phyloP scores from a whole-genome alignment of 768 basidiomycete genomes.

The Rhizopogon vesiculosus region DNA sequence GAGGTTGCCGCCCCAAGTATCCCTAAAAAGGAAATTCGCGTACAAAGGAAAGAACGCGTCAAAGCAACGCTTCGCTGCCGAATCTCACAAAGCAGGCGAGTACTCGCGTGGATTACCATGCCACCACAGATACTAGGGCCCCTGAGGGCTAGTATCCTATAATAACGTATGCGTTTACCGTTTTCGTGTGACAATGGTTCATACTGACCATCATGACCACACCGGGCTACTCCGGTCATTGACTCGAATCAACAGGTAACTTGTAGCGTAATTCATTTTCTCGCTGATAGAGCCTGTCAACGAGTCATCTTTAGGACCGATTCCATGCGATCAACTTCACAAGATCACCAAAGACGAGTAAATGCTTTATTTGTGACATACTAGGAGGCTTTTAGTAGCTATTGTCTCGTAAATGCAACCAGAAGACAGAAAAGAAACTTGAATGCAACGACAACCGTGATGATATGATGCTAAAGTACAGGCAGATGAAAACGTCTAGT shows the following conservation, averaged over 20 bases:
- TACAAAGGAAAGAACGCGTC: not conserved
- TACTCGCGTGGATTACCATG: too few species aligned
- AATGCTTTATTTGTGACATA: constrained; percentile 10
- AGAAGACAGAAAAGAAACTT: constrained; percentile 15
- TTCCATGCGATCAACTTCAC: too few species aligned
- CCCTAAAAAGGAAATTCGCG: constrained; percentile 19
- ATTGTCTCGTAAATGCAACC: constrained; percentile 22
- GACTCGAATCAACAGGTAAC: too few species aligned
- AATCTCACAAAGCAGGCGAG: not conserved
- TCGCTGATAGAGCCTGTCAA: too few species aligned
- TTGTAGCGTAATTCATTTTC: too few species aligned
- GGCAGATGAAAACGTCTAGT: constrained; percentile 39
- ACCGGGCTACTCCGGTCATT: too few species aligned
- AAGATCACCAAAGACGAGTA: not conserved
- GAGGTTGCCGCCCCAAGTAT: constrained; percentile 7
- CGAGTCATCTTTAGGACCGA: too few species aligned
- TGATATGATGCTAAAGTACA: constrained; percentile 23
- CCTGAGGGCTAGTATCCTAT: too few species aligned
- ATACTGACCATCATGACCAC: too few species aligned
- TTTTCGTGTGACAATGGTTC: too few species aligned
- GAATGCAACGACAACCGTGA: constrained; percentile 14
- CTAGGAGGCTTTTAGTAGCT: constrained; percentile 10
- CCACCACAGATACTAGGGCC: too few species aligned
- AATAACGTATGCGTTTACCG: too few species aligned
- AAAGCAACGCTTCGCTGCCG: not conserved